phyloP scores from a whole-genome alignment of 345 rosid species.

The Citrus cavaleriei region DNA sequence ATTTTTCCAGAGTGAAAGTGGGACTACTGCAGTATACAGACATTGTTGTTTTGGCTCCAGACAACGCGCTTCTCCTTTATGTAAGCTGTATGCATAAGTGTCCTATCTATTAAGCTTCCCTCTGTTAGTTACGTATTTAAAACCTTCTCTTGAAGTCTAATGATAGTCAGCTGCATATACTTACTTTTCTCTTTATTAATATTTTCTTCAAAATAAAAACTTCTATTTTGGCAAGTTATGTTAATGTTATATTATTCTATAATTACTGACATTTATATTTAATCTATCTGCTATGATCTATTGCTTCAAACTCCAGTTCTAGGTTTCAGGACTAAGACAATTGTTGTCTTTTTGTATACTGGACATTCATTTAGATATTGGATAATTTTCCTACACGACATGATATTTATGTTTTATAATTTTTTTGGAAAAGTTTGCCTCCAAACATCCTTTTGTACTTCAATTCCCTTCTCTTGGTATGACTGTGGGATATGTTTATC shows the following conservation, averaged over 20 bases:
- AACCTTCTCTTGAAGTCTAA: background rate
- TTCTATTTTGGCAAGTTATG: background rate
- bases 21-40: conserved; percentile 69
- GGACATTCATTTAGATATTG: background rate
- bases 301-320: background rate
- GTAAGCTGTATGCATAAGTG: conserved; percentile 43
- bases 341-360: background rate
- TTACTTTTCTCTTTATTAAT: background rate
- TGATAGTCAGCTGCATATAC: background rate
- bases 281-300: background rate
- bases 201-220: background rate
- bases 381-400: background rate
- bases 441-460: conserved; percentile 1
- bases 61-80: conserved; percentile 69
- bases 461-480: background rate
- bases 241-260: background rate
- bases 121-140: background rate
- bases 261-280: background rate
- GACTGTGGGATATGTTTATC: conserved; percentile 8
- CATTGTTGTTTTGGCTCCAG: conserved; percentile 79
- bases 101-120: background rate
- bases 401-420: background rate
- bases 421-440: background rate
- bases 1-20: conserved; percentile 52
- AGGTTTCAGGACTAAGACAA: background rate